Evolutionary conservation across 768 basidiomycete species (phyloP).

Genomic region (Sporobolomyces phaffii): DNA sequence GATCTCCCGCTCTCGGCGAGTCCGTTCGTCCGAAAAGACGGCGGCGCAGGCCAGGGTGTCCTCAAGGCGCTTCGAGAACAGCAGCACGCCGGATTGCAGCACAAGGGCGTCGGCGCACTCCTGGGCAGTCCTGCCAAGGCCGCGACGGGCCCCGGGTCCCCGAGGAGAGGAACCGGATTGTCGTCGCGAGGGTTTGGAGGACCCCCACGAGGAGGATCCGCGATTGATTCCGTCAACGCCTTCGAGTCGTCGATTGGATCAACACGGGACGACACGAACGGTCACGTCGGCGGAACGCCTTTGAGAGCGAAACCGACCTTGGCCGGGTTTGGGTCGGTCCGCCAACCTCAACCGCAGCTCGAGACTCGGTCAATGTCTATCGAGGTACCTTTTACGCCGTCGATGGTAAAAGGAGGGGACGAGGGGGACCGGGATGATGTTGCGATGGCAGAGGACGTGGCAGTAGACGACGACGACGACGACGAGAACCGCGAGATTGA

Average conservation of each 20-base stretch:
- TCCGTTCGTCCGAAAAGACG: constrained; percentile 27
- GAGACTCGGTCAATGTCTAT: not conserved
- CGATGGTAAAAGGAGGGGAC: no score
- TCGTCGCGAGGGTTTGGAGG: no score
- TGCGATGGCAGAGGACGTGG: no score
- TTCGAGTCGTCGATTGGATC: no score
- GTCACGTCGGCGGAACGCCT: no score
- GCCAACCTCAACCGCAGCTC: constrained; percentile 2
- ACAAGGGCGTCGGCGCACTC: not conserved
- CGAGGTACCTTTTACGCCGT: no score
- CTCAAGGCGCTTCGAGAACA: constrained; percentile 20
- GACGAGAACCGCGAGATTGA: not conserved
- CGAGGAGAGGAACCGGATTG: no score
- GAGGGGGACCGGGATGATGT: no score
- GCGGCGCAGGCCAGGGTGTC: not conserved
- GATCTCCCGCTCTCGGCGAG: constrained; percentile 35
- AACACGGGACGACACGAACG: no score
- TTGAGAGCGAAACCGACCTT: constrained; percentile 17
- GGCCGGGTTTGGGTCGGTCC: constrained; percentile 21
- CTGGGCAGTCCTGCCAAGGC: not conserved
- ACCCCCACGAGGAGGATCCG: no score
- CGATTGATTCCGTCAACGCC: no score
- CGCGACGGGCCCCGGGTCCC: no score
- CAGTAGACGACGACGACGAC: not conserved
- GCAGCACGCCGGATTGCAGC: not conserved